A percentile compares a stretch with the other conserved stretches of the same genome.
Evolutionary conservation across 2,329 filamentous ascomycete genomes (phyloP).

Genomic region (Colletotrichum liaoningense): DNA sequence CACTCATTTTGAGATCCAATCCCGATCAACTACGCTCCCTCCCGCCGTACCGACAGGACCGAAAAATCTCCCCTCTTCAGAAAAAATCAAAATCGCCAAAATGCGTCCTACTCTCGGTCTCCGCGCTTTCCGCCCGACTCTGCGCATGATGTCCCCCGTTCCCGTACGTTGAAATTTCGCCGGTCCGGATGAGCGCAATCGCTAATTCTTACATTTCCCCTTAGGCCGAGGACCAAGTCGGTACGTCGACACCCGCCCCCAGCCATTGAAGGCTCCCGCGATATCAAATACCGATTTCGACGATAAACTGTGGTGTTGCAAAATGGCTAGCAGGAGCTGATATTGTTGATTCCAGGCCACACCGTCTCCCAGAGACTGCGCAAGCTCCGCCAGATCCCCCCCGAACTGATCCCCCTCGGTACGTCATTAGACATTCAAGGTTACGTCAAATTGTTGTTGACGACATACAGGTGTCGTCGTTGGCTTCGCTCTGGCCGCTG

Average conservation of each 20-base stretch:
- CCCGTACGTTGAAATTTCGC: conserved; percentile 69
- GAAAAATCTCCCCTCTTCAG: conserved; percentile 28
- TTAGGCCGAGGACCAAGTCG: conserved; percentile 75
- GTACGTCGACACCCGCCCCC: conserved; percentile 59
- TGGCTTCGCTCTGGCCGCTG: conserved; percentile 83
- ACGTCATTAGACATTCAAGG: conserved; percentile 52
- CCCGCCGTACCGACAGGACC: conserved; percentile 22
- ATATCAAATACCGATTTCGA: conserved; percentile 14
- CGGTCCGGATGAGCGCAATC: conserved; percentile 26
- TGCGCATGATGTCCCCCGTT: conserved; percentile 75
- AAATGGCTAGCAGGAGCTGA: conserved; percentile 26
- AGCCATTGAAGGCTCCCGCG: conserved; percentile 28
- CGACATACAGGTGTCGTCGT: conserved; percentile 79
- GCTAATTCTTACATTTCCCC: conserved; percentile 47
- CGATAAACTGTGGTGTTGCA: conserved; percentile 8
- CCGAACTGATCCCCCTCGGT: conserved; percentile 96
- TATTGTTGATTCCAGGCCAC: conserved; percentile 73
- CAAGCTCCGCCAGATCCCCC: conserved; percentile 88
- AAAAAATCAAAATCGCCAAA: conserved; percentile 46
- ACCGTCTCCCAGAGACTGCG: conserved; percentile 96
- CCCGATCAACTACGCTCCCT: conserved; percentile 41
- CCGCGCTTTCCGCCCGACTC: conserved; percentile 74
- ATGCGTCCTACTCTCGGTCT: conserved; percentile 76
- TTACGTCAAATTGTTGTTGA: conserved; percentile 4
- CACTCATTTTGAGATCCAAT: conserved; percentile 41